These are phyloP conservation scores for Coniophora puteana DNA, from an alignment of 1,284 basidiomycete species.

Conservation along the genomic window DNA sequence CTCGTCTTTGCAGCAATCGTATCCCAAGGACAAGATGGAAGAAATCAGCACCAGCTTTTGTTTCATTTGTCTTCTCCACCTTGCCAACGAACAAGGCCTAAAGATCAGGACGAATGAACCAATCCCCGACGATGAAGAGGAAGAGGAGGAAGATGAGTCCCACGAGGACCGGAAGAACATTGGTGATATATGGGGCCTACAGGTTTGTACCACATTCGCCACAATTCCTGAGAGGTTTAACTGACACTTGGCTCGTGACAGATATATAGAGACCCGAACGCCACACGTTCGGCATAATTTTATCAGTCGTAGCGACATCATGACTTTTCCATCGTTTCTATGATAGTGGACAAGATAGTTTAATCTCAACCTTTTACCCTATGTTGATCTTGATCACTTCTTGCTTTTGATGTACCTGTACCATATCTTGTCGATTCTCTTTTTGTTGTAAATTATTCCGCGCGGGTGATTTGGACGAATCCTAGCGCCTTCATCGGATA, in stretches of 20 bases:
- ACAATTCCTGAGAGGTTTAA: neutral
- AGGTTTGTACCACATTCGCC: slow-evolving; percentile 40
- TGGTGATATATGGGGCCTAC: slow-evolving; percentile 74
- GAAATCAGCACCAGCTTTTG: slow-evolving; percentile 99
- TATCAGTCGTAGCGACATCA: slow-evolving; percentile 13
- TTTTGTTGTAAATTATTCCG: slow-evolving; percentile 6
- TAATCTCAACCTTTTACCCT: slow-evolving; percentile 14
- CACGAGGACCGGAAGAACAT: slow-evolving; percentile 39
- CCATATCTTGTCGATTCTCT: neutral
- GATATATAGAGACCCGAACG: slow-evolving; percentile 73
- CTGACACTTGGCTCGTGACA: slow-evolving; percentile 22
- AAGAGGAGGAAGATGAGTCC: slow-evolving; percentile 29
- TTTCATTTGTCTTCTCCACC: slow-evolving; percentile 95
- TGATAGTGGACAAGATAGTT: slow-evolving; percentile 13
- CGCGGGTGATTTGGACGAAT: too few relatives aligned
- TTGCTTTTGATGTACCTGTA: slow-evolving; percentile 9
- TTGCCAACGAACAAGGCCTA: slow-evolving; percentile 94
- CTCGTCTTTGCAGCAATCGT: slow-evolving; percentile 73
- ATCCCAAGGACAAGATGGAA: slow-evolving; percentile 91
- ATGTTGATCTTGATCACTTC: slow-evolving; percentile 12
- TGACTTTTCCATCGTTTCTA: neutral
- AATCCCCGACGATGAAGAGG: slow-evolving; percentile 20
- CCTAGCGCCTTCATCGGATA: too few relatives aligned
- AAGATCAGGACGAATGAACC: slow-evolving; percentile 55
- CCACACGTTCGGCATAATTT: slow-evolving; percentile 52